These are phyloP conservation scores for Oryza meridionalis DNA, from an alignment of 176 grass and related monocot species.

Conservation along the genomic window DNA sequence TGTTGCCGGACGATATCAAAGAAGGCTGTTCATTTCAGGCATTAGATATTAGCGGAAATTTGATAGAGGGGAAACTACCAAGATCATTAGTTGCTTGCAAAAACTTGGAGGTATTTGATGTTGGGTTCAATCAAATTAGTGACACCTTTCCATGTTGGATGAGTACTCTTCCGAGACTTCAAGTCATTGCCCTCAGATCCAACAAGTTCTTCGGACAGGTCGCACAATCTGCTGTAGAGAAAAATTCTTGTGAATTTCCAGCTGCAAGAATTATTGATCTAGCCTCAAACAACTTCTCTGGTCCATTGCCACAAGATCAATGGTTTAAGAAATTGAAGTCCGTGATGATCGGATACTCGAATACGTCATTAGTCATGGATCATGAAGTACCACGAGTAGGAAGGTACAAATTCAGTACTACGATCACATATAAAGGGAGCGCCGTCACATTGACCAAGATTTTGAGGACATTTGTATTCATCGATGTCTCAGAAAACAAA, in stretches of 20 bases:
- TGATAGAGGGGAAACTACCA: background rate
- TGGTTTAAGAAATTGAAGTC: conserved; percentile 22
- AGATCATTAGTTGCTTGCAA: conserved; percentile 23
- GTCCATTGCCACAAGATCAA: conserved; percentile 23
- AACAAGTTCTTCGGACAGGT: conserved; percentile 29
- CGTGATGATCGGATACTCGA: background rate
- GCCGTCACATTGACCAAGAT: too few species aligned
- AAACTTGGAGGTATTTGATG: background rate
- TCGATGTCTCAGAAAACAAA: conserved; percentile 30
- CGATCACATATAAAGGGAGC: conserved; percentile 8
- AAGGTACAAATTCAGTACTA: background rate
- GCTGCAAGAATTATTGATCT: conserved; percentile 18
- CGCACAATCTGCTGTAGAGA: background rate
- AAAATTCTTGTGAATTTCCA: background rate
- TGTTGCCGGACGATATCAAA: background rate
- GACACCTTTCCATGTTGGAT: conserved; percentile 43
- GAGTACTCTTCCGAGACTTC: background rate
- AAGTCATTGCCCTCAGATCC: conserved; percentile 22
- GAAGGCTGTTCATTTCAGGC: background rate
- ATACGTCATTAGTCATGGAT: conserved; percentile 24
- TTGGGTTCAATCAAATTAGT: conserved; percentile 25
- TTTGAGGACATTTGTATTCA: background rate
- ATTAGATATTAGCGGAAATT: conserved; percentile 28
- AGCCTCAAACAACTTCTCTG: conserved; percentile 49
- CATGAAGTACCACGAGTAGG: too few species aligned